A percentile compares a stretch with the other conserved stretches of the same genome.
Evolutionary conservation across 2,329 filamentous ascomycete species (phyloP).

Genomic region (Chalaropsis thielavioides): DNA sequence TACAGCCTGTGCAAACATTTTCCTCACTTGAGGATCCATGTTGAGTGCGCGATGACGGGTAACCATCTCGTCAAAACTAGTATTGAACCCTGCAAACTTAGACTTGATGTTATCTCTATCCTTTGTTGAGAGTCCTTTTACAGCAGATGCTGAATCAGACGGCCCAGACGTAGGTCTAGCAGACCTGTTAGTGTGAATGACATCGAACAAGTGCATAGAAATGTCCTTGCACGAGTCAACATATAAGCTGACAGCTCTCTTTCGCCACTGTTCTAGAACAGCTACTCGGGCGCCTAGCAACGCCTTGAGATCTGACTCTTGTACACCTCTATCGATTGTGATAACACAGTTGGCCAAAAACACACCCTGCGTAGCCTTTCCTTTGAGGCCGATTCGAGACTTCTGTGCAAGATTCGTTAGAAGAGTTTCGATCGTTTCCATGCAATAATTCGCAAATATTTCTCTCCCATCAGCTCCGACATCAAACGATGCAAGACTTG

Average conservation of each 20-base stretch:
- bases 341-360: slow-evolving; percentile 82
- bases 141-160: slow-evolving; percentile 67
- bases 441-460: slow-evolving; percentile 78
- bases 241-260: slow-evolving; percentile 70
- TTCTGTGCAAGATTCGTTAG: slow-evolving; percentile 63
- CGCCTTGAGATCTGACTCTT: slow-evolving; percentile 59
- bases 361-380: slow-evolving; percentile 66
- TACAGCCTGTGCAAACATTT: slow-evolving; percentile 67
- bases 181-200: slow-evolving; percentile 72
- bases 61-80: slow-evolving; percentile 78
- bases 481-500: slow-evolving; percentile 66
- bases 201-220: slow-evolving; percentile 71
- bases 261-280: slow-evolving; percentile 69
- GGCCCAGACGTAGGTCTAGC: slow-evolving; percentile 58
- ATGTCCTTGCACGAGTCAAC: slow-evolving; percentile 80
- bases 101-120: slow-evolving; percentile 94
- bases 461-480: slow-evolving; percentile 76
- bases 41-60: slow-evolving; percentile 64
- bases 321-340: slow-evolving; percentile 72
- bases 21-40: slow-evolving; percentile 84
- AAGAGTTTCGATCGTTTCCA: slow-evolving; percentile 74
- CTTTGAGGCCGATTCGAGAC: slow-evolving; percentile 56
- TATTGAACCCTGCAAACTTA: slow-evolving; percentile 88
- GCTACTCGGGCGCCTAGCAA: slow-evolving; percentile 54
- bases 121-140: slow-evolving; percentile 73